Evolutionary conservation across 805 yeast genomes (phyloP).

Genomic region (Maudiozyma pseudohumilis): DNA sequence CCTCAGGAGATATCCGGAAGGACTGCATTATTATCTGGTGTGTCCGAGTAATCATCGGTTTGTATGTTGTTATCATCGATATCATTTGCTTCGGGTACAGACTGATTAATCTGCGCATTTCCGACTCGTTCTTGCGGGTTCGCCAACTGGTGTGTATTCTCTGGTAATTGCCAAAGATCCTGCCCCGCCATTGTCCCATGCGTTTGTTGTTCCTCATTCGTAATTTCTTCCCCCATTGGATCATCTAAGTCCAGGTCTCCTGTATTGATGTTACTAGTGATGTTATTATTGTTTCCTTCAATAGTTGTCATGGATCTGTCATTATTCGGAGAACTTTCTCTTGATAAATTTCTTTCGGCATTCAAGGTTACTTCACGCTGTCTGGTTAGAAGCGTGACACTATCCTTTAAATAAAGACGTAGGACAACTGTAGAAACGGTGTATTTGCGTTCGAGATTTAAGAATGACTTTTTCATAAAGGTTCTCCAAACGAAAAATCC

Average conservation of each 20-base stretch:
- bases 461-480: slow-evolving; percentile 20
- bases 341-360: slow-evolving; percentile 14
- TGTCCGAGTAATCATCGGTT: slow-evolving; percentile 19
- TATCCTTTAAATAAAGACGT: slow-evolving; percentile 26
- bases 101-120: too few species aligned
- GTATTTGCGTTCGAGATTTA: slow-evolving; percentile 21
- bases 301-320: background rate
- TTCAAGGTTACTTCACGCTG: slow-evolving; percentile 26
- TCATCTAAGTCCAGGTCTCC: background rate
- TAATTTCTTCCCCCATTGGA: slow-evolving; percentile 10
- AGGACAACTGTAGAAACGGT: slow-evolving; percentile 26
- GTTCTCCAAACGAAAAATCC: slow-evolving; percentile 25
- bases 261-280: background rate
- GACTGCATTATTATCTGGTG: slow-evolving; percentile 20
- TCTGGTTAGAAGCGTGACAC: slow-evolving; percentile 26
- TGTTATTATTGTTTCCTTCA: background rate
- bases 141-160: too few species aligned
- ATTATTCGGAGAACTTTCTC: slow-evolving; percentile 2
- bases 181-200: too few species aligned
- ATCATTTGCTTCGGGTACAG: too few species aligned
- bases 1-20: too few species aligned
- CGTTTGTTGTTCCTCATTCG: too few species aligned
- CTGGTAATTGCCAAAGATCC: too few species aligned
- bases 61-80: too few species aligned
- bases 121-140: too few species aligned